Conservation (phyloP, 306 rosid genomes). For the Citrullus mucosospermus region DNA sequence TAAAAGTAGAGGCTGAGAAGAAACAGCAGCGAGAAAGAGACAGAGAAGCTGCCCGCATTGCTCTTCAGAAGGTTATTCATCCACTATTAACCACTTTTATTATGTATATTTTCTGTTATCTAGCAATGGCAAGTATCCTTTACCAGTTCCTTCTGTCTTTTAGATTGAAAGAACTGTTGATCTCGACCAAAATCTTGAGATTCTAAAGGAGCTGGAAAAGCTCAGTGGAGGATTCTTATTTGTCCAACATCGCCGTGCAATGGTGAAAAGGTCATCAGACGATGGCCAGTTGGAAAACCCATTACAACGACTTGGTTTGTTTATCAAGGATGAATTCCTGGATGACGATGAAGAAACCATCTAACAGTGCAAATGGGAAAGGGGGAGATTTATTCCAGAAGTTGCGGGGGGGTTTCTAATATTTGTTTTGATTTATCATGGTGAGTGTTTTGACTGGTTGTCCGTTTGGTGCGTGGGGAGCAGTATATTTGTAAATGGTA, state of each 20-base stretch:
- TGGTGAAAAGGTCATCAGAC: not conserved
- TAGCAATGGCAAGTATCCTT: not conserved
- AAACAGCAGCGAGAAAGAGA: slow-evolving; percentile 53
- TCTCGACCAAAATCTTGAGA: slow-evolving; percentile 46
- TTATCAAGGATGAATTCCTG: slow-evolving; percentile 45
- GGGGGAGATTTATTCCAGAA: slow-evolving; percentile 43
- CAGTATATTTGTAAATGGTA: not conserved
- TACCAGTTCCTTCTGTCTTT: not conserved
- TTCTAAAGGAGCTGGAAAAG: slow-evolving; percentile 47
- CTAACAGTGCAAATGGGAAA: slow-evolving; percentile 29
- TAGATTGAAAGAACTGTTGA: slow-evolving; percentile 66
- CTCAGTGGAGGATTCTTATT: slow-evolving; percentile 40
- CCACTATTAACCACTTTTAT: not conserved
- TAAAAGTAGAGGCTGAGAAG: slow-evolving; percentile 37
- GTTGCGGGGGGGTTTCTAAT: not conserved
- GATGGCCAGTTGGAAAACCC: slow-evolving; percentile 22
- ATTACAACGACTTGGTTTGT: slow-evolving; percentile 69
- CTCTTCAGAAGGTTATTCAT: slow-evolving; percentile 45
- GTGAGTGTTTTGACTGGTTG: not conserved
- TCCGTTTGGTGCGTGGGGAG: not conserved
- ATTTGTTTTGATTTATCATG: not conserved
- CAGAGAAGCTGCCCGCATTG: slow-evolving; percentile 77
- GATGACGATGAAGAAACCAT: slow-evolving; percentile 43
- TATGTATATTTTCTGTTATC: not conserved
- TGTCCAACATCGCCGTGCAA: slow-evolving; percentile 9